Conservation (phyloP, 116 monocot species). For the Posidonia oceanica region DNA sequence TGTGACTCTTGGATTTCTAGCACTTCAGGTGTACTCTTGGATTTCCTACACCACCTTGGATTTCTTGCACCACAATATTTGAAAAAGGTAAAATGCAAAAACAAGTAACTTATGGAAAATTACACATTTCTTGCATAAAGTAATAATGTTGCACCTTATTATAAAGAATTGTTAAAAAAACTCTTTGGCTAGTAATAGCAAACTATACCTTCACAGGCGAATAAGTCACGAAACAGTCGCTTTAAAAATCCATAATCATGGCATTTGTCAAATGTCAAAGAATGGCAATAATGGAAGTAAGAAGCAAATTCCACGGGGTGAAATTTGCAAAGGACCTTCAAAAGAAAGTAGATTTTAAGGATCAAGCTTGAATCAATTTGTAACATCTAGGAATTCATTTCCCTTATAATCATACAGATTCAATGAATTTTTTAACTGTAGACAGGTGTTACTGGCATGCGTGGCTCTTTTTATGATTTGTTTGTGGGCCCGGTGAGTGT, state of each 20-base stretch:
- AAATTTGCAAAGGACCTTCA: conserved; percentile 76
- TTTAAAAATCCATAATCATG: conserved; percentile 93
- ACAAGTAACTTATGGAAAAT: not conserved
- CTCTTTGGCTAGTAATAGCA: no score
- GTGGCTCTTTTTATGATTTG: no score
- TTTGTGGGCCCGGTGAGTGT: no score
- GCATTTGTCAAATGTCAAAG: conserved; percentile 79
- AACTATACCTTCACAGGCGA: conserved; percentile 60
- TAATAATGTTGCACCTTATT: not conserved
- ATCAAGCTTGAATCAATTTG: not conserved
- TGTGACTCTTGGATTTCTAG: no score
- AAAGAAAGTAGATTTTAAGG: not conserved
- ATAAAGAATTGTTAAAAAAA: not conserved
- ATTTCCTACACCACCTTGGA: no score
- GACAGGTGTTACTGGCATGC: no score
- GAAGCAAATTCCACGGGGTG: conserved; percentile 91
- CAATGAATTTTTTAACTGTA: no score
- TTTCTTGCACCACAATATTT: no score
- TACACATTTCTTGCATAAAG: not conserved
- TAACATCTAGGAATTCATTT: no score
- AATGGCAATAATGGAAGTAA: conserved; percentile 98
- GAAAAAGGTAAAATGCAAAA: no score
- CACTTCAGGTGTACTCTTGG: no score
- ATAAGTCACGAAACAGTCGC: conserved; percentile 71
- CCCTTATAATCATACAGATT: no score